A percentile compares a stretch with the other conserved stretches of the same genome.
Evolutionary conservation across 2,329 filamentous ascomycete genomes (phyloP).

Genomic region (Byssoonygena ceratinophila): DNA sequence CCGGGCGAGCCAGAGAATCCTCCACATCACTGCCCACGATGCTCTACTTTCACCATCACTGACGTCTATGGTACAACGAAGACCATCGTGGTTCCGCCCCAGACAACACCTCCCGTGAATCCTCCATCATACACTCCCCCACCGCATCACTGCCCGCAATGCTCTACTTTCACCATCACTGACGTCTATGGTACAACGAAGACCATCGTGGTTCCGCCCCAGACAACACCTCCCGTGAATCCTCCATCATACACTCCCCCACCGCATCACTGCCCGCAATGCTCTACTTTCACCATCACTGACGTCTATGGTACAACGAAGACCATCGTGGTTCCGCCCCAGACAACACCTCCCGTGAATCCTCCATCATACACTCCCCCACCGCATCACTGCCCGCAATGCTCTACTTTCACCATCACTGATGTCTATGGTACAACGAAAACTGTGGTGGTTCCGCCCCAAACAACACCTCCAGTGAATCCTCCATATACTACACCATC

Average conservation of each 20-base stretch:
- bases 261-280: conserved; percentile 17
- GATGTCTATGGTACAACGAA: conserved; percentile 20
- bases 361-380: conserved; percentile 5
- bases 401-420: conserved; percentile 24
- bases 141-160: conserved; percentile 17
- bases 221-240: not conserved
- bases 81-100: conserved; percentile 23
- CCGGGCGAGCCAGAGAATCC: conserved; percentile 5
- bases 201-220: conserved; percentile 23
- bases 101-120: not conserved
- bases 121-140: conserved; percentile 5
- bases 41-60: conserved; percentile 24
- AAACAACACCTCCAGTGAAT: not conserved
- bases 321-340: conserved; percentile 23
- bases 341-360: not conserved
- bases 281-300: conserved; percentile 24
- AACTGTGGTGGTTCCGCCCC: conserved; percentile 23
- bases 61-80: conserved; percentile 20
- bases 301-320: conserved; percentile 20
- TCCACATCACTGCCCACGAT: conserved; percentile 17
- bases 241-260: conserved; percentile 5
- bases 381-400: conserved; percentile 17
- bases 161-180: conserved; percentile 24
- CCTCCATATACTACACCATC: not conserved
- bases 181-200: conserved; percentile 20